phyloP scores from a whole-genome alignment of 1,284 basidiomycete genomes.

The Pascua sp. region DNA sequence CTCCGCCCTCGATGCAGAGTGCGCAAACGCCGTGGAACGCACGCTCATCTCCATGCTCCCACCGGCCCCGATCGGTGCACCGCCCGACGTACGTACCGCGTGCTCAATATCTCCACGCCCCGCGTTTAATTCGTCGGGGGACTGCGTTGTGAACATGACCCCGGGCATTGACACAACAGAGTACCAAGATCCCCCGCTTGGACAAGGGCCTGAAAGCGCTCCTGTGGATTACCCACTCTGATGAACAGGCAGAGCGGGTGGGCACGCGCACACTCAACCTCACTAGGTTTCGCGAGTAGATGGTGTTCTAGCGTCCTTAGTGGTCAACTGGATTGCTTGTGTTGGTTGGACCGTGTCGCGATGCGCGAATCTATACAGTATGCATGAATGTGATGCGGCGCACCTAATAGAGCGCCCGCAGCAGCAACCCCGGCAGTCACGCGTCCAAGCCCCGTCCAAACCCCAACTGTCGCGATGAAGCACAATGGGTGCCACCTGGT shows the following conservation, averaged over 20 bases:
- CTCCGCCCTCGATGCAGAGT: slow-evolving; percentile 72
- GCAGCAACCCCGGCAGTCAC: too few species aligned
- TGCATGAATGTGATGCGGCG: too few species aligned
- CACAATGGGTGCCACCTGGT: too few species aligned
- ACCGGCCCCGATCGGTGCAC: not conserved
- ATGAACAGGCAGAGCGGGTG: slow-evolving; percentile 68
- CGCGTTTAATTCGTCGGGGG: too few species aligned
- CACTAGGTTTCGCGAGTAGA: not conserved
- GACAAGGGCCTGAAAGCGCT: slow-evolving; percentile 59
- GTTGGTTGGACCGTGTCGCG: too few species aligned
- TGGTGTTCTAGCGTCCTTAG: too few species aligned
- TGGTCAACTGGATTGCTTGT: too few species aligned
- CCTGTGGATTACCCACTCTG: slow-evolving; percentile 82
- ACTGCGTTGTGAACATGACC: not conserved
- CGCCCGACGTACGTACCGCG: not conserved
- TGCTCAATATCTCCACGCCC: not conserved
- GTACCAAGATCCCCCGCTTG: slow-evolving; percentile 7
- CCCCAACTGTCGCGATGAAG: too few species aligned
- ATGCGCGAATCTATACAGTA: too few species aligned
- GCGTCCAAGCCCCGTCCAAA: too few species aligned
- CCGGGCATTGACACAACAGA: not conserved
- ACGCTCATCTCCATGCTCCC: slow-evolving; percentile 58
- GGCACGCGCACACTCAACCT: slow-evolving; percentile 57
- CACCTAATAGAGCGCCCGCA: too few species aligned
- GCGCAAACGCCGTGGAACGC: slow-evolving; percentile 63